Evolutionary conservation across 805 yeast genomes (phyloP), one percentile per base, ranked within the genome.

Genomic region (Hemisphaericaspora nanyangensis): DNA sequence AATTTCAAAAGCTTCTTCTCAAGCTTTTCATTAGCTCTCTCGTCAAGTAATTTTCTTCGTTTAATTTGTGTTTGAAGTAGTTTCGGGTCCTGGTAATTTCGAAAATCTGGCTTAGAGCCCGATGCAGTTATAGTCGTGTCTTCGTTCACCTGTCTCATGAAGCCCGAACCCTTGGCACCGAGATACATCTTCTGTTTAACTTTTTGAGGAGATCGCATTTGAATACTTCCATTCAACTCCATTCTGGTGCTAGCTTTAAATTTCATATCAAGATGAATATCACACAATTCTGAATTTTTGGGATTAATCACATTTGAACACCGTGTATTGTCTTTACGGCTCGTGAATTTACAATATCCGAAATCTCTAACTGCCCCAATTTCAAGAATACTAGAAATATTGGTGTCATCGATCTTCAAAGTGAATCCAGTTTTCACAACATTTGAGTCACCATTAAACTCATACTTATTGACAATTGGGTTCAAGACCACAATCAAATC

Each of bases 401-500:
- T 39, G 20, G 61, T 61, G 18, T 65, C 69, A 36, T 68, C 74
- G 2, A 89, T 57, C 3, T 74, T 64, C 16, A 89, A 55, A 17
- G 75, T 78, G 54, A 87, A 83, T 0, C 68, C 62, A 3, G 43
- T 31, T 20, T 29, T 40, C 11, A 25, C 27, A 8, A 15, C 7
- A 6, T 37, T 24, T 1, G 31, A 15, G n/a, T 18, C 30, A 7
- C 13, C 24, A 17, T 39, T 46, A 13, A 46, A 47, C 20, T 51
- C 55, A 40, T 47, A 55, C 30, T 50, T 52, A 19, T 46, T 76
- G 6, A 88, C 65, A 1, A 63, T 64, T 0, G 99, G 97, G 52
- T 90, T 91, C 37, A 90, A 58, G 1, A 91, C 54, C 0, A 83
- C 84, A 8, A 90, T 59, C 0, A 90, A 60, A 43, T 85, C 88